These are phyloP conservation scores for Tardiomyces depauwii DNA, from an alignment of 1,139 yeast species.

Conservation along the genomic window DNA sequence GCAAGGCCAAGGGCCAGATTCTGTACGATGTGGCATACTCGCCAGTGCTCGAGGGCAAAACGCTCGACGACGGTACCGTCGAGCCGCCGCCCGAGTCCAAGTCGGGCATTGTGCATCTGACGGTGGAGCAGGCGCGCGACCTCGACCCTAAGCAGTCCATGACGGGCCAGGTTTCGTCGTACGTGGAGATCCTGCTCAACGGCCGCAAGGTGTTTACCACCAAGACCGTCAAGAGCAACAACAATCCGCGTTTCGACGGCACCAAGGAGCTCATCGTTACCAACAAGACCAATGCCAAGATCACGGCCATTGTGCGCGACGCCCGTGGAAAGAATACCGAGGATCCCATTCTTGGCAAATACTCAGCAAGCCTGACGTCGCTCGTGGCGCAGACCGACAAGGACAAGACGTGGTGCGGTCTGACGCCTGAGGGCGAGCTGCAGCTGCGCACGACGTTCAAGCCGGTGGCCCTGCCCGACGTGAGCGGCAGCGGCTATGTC, in stretches of 20 bases:
- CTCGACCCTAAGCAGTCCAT: constrained; percentile 54
- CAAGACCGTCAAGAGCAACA: constrained; percentile 45
- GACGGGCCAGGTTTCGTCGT: constrained; percentile 59
- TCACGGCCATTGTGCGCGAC: constrained; percentile 57
- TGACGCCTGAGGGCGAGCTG: constrained; percentile 46
- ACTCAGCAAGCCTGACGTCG: constrained; percentile 42
- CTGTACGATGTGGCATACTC: constrained; percentile 60
- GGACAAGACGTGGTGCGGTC: constrained; percentile 67
- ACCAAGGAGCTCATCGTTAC: constrained; percentile 60
- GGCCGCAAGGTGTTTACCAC: constrained; percentile 50
- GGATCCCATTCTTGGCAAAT: constrained; percentile 46
- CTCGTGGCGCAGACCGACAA: constrained; percentile 69
- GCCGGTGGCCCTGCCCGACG: constrained; percentile 61
- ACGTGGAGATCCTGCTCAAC: constrained; percentile 58
- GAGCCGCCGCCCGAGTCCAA: constrained; percentile 87
- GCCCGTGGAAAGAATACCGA: constrained; percentile 37
- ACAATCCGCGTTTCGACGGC: constrained; percentile 58
- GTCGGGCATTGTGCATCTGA: constrained; percentile 76
- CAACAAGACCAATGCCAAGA: constrained; percentile 59
- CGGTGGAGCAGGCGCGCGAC: constrained; percentile 59
- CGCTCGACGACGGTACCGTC: constrained; percentile 72
- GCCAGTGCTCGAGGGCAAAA: constrained; percentile 69
- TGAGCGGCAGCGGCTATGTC: constrained; percentile 60
- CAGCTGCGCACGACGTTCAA: constrained; percentile 68
- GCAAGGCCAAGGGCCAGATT: constrained; percentile 65